Percentiles rank a stretch among this genome's conserved stretches.
phyloP scores from a whole-genome alignment of 306 rosid genomes.

The cucumber (Cucumis sativus) region DNA sequence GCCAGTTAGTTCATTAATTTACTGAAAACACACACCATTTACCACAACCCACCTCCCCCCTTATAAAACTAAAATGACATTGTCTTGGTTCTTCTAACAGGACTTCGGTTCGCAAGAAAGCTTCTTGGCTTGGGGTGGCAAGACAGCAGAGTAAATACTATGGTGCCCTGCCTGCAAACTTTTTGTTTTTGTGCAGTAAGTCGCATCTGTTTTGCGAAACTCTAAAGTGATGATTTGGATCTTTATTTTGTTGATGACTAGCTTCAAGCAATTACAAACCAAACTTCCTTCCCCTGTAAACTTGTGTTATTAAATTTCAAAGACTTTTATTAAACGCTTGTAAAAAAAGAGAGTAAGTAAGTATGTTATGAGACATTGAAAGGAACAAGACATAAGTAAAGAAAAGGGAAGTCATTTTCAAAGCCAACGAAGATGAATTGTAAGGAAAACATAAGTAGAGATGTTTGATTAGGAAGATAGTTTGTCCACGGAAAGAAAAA shows the following conservation, averaged over 20 bases:
- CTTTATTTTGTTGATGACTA: neutral
- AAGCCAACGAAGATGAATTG: neutral
- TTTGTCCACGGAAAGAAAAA: neutral
- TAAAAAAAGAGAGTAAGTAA: neutral
- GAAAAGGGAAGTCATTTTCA: neutral
- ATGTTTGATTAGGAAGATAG: neutral
- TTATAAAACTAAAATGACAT: neutral
- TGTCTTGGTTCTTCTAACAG: neutral
- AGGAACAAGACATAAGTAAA: neutral
- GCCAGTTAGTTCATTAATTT: neutral
- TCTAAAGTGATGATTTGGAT: neutral
- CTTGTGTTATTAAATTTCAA: neutral
- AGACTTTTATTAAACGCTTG: neutral
- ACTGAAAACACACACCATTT: neutral
- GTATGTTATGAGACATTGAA: neutral
- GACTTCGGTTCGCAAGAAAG: constrained; percentile 9
- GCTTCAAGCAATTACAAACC: neutral
- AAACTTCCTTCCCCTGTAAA: neutral
- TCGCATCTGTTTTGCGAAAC: neutral
- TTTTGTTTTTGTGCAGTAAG: neutral
- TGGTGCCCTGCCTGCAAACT: neutral
- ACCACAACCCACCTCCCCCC: neutral
- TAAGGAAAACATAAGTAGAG: neutral
- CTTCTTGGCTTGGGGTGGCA: constrained; percentile 7
- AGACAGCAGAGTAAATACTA: neutral